Percentiles rank a stretch among this genome's conserved stretches.
Conservation (phyloP, 2,329 filamentous ascomycete genomes). For the Metarhizium anisopliae region DNA sequence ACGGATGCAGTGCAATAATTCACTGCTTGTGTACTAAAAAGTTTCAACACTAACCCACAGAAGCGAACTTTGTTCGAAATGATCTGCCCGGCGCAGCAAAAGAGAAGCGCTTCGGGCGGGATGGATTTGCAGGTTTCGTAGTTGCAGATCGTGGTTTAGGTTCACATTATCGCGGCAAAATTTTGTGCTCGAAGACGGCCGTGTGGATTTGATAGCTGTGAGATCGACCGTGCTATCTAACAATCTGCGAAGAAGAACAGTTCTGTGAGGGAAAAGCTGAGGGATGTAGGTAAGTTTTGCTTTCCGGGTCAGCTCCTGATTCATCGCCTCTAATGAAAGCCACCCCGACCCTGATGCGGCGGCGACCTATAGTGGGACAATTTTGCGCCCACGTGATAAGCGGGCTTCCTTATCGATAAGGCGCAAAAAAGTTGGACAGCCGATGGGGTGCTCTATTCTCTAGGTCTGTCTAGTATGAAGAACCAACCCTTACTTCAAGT, state of each 20-base stretch:
- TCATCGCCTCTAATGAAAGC: constrained; percentile 7
- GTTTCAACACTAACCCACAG: constrained; percentile 4
- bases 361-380: constrained; percentile 28
- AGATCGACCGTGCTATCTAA: neutral
- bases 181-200: constrained; percentile 11
- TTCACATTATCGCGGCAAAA: constrained; percentile 30
- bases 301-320: constrained; percentile 2
- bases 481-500: no score
- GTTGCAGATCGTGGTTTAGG: constrained; percentile 20
- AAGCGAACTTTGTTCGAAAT: constrained; percentile 1
- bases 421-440: neutral
- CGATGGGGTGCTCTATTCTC: neutral
- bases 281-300: constrained; percentile 3
- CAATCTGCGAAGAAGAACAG: neutral
- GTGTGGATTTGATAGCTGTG: neutral
- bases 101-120: constrained; percentile 16
- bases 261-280: neutral
- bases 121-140: constrained; percentile 19
- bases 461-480: no score
- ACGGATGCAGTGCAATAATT: neutral
- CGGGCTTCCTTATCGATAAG: constrained; percentile 22
- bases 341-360: constrained; percentile 13
- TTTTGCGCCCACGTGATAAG: constrained; percentile 33
- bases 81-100: constrained; percentile 10
- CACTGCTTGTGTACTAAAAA: neutral